Percentiles rank a stretch among this genome's conserved stretches.
These are phyloP conservation scores for Pseudomassariella vexata DNA, from an alignment of 2,329 filamentous ascomycete genomes.

Conservation along the genomic window DNA sequence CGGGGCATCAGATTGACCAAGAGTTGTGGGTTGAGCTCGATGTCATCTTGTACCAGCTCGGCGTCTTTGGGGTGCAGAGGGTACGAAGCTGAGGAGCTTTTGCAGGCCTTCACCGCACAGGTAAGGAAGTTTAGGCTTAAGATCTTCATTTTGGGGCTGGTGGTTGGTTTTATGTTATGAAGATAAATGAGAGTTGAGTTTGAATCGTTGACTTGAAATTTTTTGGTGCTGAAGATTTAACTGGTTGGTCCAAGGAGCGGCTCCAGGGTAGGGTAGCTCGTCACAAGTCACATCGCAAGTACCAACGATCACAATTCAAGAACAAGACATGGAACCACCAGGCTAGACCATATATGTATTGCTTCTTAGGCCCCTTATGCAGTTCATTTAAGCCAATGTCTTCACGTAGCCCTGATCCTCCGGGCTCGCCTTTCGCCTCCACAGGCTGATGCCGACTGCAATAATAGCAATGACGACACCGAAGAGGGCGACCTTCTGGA, in stretches of 20 bases:
- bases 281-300: too few relatives aligned
- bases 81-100: constrained; percentile 71
- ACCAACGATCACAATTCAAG: too few relatives aligned
- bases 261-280: neutral
- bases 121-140: constrained; percentile 94
- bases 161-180: constrained; percentile 1
- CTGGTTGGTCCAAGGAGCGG: neutral
- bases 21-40: constrained; percentile 76
- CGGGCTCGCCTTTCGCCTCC: constrained; percentile 24
- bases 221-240: constrained; percentile 7
- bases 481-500: constrained; percentile 47
- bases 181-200: neutral
- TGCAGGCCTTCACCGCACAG: constrained; percentile 94
- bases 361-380: constrained; percentile 6
- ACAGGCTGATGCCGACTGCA: constrained; percentile 37
- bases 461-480: constrained; percentile 40
- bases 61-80: constrained; percentile 90
- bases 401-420: constrained; percentile 36
- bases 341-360: too few relatives aligned
- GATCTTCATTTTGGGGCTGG: constrained; percentile 67
- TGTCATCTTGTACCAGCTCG: constrained; percentile 78
- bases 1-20: constrained; percentile 80
- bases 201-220: constrained; percentile 4
- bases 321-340: too few relatives aligned
- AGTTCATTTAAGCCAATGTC: constrained; percentile 30